Base-by-base conservation (phyloP, 768 basidiomycete species). In the Clitopilus passeckerianus region DNA sequence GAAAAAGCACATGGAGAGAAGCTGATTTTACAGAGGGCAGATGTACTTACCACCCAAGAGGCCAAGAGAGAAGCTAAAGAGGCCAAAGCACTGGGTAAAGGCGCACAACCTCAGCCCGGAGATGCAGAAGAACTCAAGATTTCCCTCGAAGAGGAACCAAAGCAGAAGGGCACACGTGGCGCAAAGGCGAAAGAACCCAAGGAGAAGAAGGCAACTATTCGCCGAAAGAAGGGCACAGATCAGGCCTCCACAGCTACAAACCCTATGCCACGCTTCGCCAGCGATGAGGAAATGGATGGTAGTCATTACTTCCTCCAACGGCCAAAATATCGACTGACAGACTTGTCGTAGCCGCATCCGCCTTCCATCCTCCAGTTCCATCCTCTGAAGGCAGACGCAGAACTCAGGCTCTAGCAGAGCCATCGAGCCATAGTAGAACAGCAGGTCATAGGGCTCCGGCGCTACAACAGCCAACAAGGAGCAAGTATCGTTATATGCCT, bases 21-120 rank as follows among this genome's bases (percentile, higher is more conserved):
- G 62, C 75, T 82, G 22, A 65, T 78, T 6, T 62, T 66, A 33
- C 77, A 77, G 57, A 71, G 79, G 53, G 72, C 70, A 30, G 72
- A 71, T 35, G 75, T 80, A 52, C 65, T 80, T 35, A 71, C 65
- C 59, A 68, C 63, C 34, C 71, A 76, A 30, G 66, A 57, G 20
- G 60, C 63, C 30, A 72, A 73, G 62, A 71, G 71, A 41, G 67
- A 63, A 54, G 67, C 69, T 52, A 62, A 63, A 60, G 46, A 50
- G 20, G 46, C 46, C 18, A 50, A 50, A 50, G 46, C 46, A 10
- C 6, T 16, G 46, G 22, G 46, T 18, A 50, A 50, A 41, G n/a
- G 12, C 15, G 37, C n/a, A 14, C 12, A 41, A 10, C 22, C 46
- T 23, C 46, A 50, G 1, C 9, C 9, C 8, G 65, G 65, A 41